Evolutionary conservation across 2,329 filamentous ascomycete genomes (phyloP).

Genomic region (Penicillium sp.): DNA sequence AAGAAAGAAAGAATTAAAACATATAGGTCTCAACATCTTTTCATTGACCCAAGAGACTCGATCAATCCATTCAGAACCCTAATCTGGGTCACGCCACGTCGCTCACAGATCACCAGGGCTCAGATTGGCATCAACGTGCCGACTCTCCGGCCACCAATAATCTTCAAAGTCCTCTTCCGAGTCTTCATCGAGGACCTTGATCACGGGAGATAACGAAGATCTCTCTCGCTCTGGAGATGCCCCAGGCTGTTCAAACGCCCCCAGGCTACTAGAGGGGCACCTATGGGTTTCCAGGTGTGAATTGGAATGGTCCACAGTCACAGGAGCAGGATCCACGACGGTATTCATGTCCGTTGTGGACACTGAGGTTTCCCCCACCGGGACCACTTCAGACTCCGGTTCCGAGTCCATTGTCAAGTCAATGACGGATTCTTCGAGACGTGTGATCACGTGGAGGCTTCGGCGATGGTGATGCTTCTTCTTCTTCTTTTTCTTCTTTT

Average conservation of each 20-base stretch:
- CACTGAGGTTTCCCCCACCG: background rate
- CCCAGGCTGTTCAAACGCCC: background rate
- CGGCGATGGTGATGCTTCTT: background rate
- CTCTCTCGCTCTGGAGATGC: background rate
- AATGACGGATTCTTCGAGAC: conserved; percentile 3
- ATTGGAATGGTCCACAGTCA: background rate
- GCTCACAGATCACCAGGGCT: background rate
- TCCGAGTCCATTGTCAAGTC: conserved; percentile 6
- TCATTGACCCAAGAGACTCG: background rate
- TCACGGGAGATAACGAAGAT: background rate
- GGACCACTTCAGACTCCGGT: background rate
- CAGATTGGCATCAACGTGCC: conserved; percentile 26
- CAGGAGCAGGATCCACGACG: background rate
- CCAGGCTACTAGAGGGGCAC: no score
- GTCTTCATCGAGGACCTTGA: conserved; percentile 2
- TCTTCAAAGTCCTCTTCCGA: conserved; percentile 27
- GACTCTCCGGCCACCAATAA: conserved; percentile 35
- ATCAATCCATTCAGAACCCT: background rate
- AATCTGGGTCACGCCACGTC: no score
- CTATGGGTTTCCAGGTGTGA: no score
- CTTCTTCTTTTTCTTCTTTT: conserved; percentile 8
- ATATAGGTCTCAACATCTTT: background rate
- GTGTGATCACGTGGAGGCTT: conserved; percentile 3
- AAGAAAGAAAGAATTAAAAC: no score
- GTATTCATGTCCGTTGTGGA: background rate